phyloP scores from a whole-genome alignment of 108 stramenopile species.

The Cylindrotheca closterium region DNA sequence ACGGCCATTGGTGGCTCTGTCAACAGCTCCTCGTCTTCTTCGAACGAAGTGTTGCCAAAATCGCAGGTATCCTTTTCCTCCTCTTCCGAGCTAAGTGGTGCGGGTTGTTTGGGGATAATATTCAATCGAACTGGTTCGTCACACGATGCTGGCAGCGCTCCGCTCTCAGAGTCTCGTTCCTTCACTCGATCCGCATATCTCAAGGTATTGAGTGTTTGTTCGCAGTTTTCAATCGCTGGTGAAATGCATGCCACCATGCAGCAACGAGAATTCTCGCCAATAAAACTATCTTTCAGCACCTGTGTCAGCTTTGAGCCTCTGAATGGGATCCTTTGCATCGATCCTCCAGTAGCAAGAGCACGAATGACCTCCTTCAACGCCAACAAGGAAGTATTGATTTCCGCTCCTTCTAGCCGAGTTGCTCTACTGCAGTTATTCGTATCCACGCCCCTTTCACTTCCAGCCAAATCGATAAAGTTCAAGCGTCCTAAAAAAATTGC shows the following conservation, averaged over 20 bases:
- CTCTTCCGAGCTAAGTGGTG: too few relatives aligned
- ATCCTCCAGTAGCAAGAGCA: slow-evolving; percentile 86
- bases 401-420: slow-evolving; percentile 95
- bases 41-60: neutral
- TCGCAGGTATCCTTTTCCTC: neutral
- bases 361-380: slow-evolving; percentile 99
- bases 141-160: slow-evolving; percentile 39
- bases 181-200: slow-evolving; percentile 96
- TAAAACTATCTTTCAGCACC: slow-evolving; percentile 94
- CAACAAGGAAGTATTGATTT: slow-evolving; percentile 97
- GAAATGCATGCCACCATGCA: slow-evolving; percentile 98
- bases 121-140: slow-evolving; percentile 18
- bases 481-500: slow-evolving; percentile 71
- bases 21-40: neutral
- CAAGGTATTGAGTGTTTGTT: slow-evolving; percentile 98
- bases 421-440: slow-evolving; percentile 90
- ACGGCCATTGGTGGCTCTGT: neutral
- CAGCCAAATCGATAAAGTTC: slow-evolving; percentile 97
- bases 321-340: slow-evolving; percentile 95
- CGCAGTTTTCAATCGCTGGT: slow-evolving; percentile 90
- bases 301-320: slow-evolving; percentile 97
- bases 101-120: neutral
- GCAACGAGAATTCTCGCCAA: slow-evolving; percentile 86
- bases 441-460: slow-evolving; percentile 96
- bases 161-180: slow-evolving; percentile 81